Evolutionary conservation across 441 rosid species (phyloP), one percentile per base, ranked within the genome.

Genomic region (Omphalea diandra): DNA sequence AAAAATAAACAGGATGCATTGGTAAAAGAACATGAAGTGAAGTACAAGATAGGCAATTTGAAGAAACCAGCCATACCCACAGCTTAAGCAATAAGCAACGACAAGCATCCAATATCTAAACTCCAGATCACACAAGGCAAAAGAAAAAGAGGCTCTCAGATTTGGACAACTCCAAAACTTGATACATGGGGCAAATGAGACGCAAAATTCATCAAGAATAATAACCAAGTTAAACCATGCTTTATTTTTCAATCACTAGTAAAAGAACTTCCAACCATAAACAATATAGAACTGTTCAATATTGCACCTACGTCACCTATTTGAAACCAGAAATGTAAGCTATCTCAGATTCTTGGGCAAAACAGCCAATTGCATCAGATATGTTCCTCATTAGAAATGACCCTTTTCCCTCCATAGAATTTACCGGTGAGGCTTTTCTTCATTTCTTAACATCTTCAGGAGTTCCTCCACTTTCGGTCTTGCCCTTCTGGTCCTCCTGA

Each of bases 401-500:
- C 24, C 2, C 59, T 56, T 31, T 26, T 20, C 44, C 27, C 20
- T 68, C 50, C 43, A 41, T 38, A 62, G 43, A 61, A 49, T 62
- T 46, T 53, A 58, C 55, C 4, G 22, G 27, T 31, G 5, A 65
- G 50, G 63, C 7, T 18, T 59, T 67, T 40, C 50, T 54, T 78
- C 71, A 77, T 67, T 68, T 64, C 65, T 65, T 57, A 22, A 65
- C 41, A 49, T 73, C 82, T 63, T 35, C 20, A 50, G 74, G 69
- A 68, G 71, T 73, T 65, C 66, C 70, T 65, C 40, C 71, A 36
- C 35, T 75, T 57, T 47, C 27, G 65, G 63, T 68, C 71, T 55
- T 77, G 54, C 68, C 44, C 56, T 49, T 72, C 50, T 67, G 80
- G 68, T 75, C 82, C 64, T 78, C 66, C 68, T 11, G 62, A 35